phyloP scores from a whole-genome alignment of 257 asterid genomes.

The Rhazya stricta region DNA sequence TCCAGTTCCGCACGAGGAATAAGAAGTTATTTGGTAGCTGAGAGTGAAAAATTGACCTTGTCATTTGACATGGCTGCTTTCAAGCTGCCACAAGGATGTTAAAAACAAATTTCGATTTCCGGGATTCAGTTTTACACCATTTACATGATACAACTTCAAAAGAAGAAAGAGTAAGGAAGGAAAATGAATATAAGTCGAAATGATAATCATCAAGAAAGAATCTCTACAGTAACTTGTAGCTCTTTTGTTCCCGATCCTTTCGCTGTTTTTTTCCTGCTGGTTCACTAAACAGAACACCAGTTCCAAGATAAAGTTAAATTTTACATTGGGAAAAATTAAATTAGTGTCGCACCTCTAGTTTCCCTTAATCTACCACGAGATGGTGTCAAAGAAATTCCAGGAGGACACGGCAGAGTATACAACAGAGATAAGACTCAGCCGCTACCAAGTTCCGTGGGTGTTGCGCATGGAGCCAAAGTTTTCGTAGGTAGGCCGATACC shows the following conservation, averaged over 20 bases:
- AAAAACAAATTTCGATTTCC: conserved; percentile 19
- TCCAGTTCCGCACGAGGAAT: neutral
- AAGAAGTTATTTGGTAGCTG: neutral
- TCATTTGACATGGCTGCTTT: neutral
- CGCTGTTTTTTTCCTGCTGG: conserved; percentile 18
- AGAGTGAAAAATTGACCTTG: neutral
- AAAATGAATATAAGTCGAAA: conserved; percentile 21
- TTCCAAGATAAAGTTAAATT: conserved; percentile 34
- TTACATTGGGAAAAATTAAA: conserved; percentile 32
- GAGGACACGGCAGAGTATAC: conserved; percentile 33
- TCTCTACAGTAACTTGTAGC: conserved; percentile 22
- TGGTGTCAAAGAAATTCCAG: conserved; percentile 20
- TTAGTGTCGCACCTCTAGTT: conserved; percentile 31
- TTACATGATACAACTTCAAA: conserved; percentile 27
- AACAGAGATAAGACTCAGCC: conserved; percentile 25
- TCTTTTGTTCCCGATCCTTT: conserved; percentile 23
- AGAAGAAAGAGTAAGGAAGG: conserved; percentile 9
- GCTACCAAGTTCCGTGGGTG: conserved; percentile 24
- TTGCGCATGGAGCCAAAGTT: conserved; percentile 30
- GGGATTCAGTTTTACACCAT: conserved; percentile 30
- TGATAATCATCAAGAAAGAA: conserved; percentile 26
- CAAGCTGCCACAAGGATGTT: conserved; percentile 7
- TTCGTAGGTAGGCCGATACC: conserved; percentile 32
- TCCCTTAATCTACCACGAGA: conserved; percentile 22
- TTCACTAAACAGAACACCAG: conserved; percentile 25